Percentiles rank a stretch among this genome's conserved stretches.
Evolutionary conservation across 352 stramenopile genomes (phyloP).

Genomic region (Pythium angustatum): DNA sequence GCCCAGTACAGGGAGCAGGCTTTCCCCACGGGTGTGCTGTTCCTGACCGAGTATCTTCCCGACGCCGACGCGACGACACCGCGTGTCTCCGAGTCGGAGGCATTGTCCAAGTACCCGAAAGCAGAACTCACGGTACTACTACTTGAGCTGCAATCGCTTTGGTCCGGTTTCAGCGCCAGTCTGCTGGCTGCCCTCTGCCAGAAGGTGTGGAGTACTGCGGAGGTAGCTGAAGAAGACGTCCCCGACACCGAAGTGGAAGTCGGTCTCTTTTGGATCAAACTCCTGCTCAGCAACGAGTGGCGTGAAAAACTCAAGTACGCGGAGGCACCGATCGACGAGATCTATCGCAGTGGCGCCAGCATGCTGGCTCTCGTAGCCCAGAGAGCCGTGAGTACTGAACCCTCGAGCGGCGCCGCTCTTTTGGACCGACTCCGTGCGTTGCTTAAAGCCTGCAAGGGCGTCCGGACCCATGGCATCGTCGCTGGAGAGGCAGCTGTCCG

Average conservation of each 20-base stretch:
- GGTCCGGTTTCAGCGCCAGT: conserved; percentile 51
- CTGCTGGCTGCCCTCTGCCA: conserved; percentile 51
- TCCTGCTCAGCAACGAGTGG: conserved; percentile 66
- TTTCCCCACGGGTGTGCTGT: conserved; percentile 46
- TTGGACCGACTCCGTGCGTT: conserved; percentile 41
- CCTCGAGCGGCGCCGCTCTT: too few relatives aligned
- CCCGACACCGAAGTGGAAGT: conserved; percentile 34
- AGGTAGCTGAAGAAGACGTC: conserved; percentile 2
- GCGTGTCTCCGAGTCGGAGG: conserved; percentile 15
- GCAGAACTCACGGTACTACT: conserved; percentile 44
- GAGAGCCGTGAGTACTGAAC: too few relatives aligned
- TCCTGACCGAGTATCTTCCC: conserved; percentile 29
- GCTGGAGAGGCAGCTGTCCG: conserved; percentile 29
- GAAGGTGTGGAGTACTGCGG: conserved; percentile 41
- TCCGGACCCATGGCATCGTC: conserved; percentile 50
- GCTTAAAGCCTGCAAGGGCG: conserved; percentile 48
- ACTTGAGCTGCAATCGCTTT: conserved; percentile 53
- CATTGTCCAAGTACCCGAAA: conserved; percentile 31
- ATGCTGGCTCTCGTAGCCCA: conserved; percentile 37
- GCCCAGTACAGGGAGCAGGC: conserved; percentile 54
- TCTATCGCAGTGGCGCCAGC: conserved; percentile 58
- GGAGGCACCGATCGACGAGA: conserved; percentile 54
- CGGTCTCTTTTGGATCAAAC: conserved; percentile 58
- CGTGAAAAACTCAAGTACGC: conserved; percentile 64
- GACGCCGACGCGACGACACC: conserved; percentile 5